These are phyloP conservation scores for Sinapis alba DNA, from an alignment of 441 rosid genomes.

Conservation along the genomic window DNA sequence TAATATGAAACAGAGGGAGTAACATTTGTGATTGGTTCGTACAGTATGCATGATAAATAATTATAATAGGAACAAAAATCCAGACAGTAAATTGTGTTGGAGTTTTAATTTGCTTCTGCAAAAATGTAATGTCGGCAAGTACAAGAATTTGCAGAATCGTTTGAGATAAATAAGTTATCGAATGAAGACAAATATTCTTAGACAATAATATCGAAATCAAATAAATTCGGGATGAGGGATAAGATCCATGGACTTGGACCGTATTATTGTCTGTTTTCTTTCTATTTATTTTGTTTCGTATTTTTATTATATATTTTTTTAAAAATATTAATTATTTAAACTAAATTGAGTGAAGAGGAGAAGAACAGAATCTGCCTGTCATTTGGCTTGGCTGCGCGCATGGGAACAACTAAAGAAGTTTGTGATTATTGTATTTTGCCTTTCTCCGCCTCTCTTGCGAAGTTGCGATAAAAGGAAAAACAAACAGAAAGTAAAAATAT, in stretches of 20 bases:
- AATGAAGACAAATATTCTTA: constrained; percentile 32
- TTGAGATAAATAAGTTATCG: constrained; percentile 16
- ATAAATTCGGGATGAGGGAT: constrained; percentile 37
- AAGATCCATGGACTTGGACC: constrained; percentile 34
- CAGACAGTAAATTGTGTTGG: constrained; percentile 27
- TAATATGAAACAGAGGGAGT: too few species aligned
- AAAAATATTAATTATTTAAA: background rate
- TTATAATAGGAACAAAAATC: background rate
- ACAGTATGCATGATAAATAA: background rate
- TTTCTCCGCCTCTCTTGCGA: constrained; percentile 10
- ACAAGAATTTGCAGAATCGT: constrained; percentile 21
- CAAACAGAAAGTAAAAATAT: background rate
- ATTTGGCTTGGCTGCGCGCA: constrained; percentile 25
- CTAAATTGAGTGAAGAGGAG: constrained; percentile 5
- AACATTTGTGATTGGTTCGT: background rate
- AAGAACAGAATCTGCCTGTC: constrained; percentile 15
- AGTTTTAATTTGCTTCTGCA: constrained; percentile 9
- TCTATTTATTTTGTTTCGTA: background rate
- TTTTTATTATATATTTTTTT: background rate
- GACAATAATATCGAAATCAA: constrained; percentile 34
- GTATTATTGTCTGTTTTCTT: constrained; percentile 32
- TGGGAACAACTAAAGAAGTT: constrained; percentile 28
- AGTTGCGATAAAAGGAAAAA: background rate
- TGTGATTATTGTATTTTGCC: constrained; percentile 23
- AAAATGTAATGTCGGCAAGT: constrained; percentile 23